These are phyloP conservation scores for Phytophthora pseudosyringae DNA, from an alignment of 352 stramenopile genomes.

Conservation along the genomic window DNA sequence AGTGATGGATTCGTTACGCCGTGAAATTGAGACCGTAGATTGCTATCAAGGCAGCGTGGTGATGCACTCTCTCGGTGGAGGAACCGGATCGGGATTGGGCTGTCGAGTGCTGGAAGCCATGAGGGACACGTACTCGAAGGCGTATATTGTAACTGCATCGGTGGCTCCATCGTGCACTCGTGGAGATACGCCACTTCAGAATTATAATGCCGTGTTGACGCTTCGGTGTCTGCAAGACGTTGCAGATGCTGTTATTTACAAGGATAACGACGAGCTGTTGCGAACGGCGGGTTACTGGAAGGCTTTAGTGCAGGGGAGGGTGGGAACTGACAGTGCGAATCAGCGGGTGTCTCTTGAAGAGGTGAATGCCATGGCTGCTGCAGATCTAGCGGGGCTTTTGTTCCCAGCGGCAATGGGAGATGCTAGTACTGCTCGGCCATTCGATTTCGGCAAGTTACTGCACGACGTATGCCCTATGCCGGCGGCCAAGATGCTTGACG, in stretches of 20 bases:
- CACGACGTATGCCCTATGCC: constrained; percentile 70
- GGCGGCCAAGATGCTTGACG: constrained; percentile 69
- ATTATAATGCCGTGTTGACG: constrained; percentile 87
- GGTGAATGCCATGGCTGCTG: constrained; percentile 61
- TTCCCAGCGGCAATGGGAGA: constrained; percentile 43
- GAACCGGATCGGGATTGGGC: constrained; percentile 84
- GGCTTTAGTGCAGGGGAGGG: constrained; percentile 5
- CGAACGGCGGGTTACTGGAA: constrained; percentile 68
- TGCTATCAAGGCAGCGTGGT: constrained; percentile 77
- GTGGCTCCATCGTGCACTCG: constrained; percentile 68
- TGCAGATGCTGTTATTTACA: constrained; percentile 83
- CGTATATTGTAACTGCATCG: constrained; percentile 69
- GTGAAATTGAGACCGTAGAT: constrained; percentile 74
- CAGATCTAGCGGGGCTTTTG: constrained; percentile 66
- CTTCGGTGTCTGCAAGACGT: constrained; percentile 71
- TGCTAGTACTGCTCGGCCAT: constrained; percentile 27
- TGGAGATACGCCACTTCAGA: constrained; percentile 84
- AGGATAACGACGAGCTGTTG: constrained; percentile 88
- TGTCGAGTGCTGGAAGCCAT: constrained; percentile 85
- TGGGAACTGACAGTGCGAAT: constrained; percentile 4
- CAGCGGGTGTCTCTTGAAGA: constrained; percentile 56
- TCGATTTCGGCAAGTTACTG: constrained; percentile 65
- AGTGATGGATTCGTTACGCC: constrained; percentile 77
- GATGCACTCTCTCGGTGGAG: constrained; percentile 83
- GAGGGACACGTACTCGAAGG: constrained; percentile 75